Evolutionary conservation across 331 rosid species (phyloP).

Genomic region (Saraca asoca): DNA sequence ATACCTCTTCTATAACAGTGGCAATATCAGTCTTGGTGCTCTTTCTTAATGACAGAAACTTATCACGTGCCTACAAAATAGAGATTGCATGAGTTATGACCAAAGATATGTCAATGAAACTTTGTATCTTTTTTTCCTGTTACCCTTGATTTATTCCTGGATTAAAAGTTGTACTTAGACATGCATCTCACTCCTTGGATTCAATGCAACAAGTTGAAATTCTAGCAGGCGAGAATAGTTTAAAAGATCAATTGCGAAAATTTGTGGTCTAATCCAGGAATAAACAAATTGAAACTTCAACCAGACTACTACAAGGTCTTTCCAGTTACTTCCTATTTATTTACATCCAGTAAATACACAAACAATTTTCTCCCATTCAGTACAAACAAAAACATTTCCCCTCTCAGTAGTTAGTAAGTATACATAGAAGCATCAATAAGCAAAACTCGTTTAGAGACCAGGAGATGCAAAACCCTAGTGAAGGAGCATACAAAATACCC

Average conservation of each 20-base stretch:
- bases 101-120: conserved; percentile 19
- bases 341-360: neutral
- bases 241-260: conserved; percentile 8
- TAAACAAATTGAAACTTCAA: conserved; percentile 10
- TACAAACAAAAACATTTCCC: neutral
- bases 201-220: neutral
- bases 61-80: conserved; percentile 73
- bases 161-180: neutral
- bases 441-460: conserved; percentile 13
- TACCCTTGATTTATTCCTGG: neutral
- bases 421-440: conserved; percentile 7
- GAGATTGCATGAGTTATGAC: conserved; percentile 36
- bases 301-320: conserved; percentile 9
- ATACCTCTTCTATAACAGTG: conserved; percentile 66
- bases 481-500: conserved; percentile 14
- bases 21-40: conserved; percentile 69
- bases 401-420: neutral
- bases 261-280: neutral
- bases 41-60: conserved; percentile 66
- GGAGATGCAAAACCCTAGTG: conserved; percentile 13
- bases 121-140: conserved; percentile 21
- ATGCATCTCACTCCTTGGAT: conserved; percentile 19
- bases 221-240: conserved; percentile 8
- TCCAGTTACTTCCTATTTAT: conserved; percentile 17
- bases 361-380: neutral